Evolutionary conservation across 208 protist species (phyloP), one percentile per base, ranked within the genome.

Genomic region (Acanthamoeba lenticulata): DNA sequence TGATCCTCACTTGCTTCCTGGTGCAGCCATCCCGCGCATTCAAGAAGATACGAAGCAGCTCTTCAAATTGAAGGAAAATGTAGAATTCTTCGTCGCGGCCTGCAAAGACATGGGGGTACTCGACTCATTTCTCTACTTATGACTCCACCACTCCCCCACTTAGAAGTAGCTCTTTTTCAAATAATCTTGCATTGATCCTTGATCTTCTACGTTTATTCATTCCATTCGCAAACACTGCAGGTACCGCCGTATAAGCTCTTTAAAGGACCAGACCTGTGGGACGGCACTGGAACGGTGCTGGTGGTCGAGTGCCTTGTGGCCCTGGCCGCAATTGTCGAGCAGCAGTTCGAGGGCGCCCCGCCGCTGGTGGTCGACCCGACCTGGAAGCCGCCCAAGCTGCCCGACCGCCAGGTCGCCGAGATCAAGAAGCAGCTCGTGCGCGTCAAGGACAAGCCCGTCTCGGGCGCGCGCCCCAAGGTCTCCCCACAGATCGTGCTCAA

Each of bases 31-130:
- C 27, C 79, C 79, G 15, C 79, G 79, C 47, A 89, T 89, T 57
- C 79, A 89, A 57, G 79, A 89, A 40, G 79, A 89, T 21, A 89
- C 79, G 17, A 57, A 89, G 32, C 79, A 89, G 79, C n/a, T 89
- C 32, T 89, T 89, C 40, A 89, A 89, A 40, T 40, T 89, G 32
- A 89, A 57, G 40, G 79, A 89, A 34, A 89, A 89, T 40, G 79
- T 89, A 9, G 79, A 89, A 29, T 89, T 89, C 47, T 89, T 89
- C 47, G 21, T 89, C 11, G 79, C 79, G 19, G 79, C 79, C 47
- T 89, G 79, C 79, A 57, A 89, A 57, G 79, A 89, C 40, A 49
- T 89, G 40, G 79, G 79, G 24, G 79, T 89, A 40, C 52, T 19
- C n/a, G 1, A 60, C 17, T 24, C 52, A 15, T 60, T 24, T 60